Conservation (phyloP, 2,329 filamentous ascomycete genomes). For the Aquanectria penicillioides region DNA sequence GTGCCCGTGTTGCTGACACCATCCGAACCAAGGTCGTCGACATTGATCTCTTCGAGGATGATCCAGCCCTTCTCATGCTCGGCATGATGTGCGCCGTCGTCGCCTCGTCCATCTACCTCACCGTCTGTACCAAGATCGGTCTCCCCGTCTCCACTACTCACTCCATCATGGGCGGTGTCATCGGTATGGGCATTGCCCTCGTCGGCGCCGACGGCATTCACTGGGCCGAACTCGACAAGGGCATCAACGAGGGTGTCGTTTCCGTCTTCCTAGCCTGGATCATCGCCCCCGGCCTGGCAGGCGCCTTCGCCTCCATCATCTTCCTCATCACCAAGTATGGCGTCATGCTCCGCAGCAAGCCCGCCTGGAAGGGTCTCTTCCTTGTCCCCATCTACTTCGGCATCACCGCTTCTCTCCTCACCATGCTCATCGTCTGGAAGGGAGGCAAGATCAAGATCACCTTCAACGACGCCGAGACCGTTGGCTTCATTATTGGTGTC, state of each 20-base stretch:
- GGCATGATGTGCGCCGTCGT: constrained; percentile 67
- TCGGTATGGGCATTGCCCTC: constrained; percentile 68
- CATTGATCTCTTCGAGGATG: constrained; percentile 55
- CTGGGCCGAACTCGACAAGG: constrained; percentile 60
- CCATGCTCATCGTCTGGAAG: constrained; percentile 71
- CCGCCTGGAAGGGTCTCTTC: constrained; percentile 62
- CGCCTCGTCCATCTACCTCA: constrained; percentile 65
- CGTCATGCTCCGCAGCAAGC: constrained; percentile 65
- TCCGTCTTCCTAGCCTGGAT: constrained; percentile 71
- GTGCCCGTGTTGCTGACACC: constrained; percentile 68
- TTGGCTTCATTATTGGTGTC: constrained; percentile 64
- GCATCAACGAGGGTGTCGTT: constrained; percentile 52
- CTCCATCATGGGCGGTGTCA: constrained; percentile 68
- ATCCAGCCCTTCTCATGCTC: constrained; percentile 67
- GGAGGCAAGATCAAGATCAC: constrained; percentile 56
- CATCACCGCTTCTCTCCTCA: constrained; percentile 63
- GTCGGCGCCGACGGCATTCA: constrained; percentile 62
- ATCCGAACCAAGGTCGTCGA: constrained; percentile 71
- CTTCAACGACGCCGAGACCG: constrained; percentile 52
- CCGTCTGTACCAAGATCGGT: constrained; percentile 62
- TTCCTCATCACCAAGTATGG: constrained; percentile 67
- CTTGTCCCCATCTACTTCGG: constrained; percentile 67
- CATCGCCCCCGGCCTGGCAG: constrained; percentile 67
- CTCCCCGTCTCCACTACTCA: constrained; percentile 71
- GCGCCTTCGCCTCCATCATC: constrained; percentile 63